Conservation (phyloP, 192 early-diverging fungal genomes). For the Coemansia sp. region DNA sequence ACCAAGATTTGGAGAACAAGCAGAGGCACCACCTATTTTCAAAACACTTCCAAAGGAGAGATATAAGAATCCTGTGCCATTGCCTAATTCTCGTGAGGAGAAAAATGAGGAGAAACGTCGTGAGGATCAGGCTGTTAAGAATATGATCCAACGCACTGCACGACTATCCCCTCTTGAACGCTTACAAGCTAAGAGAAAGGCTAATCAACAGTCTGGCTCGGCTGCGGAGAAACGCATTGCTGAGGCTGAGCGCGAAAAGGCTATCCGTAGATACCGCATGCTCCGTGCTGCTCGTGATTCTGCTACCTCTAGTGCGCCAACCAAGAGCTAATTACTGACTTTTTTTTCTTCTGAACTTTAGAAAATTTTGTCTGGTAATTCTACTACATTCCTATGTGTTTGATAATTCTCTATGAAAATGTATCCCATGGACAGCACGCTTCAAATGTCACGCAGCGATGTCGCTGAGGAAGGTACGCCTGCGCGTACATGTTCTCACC, state of each 20-base stretch:
- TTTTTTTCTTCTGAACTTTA: neutral
- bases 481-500: conserved; percentile 50
- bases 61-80: conserved; percentile 46
- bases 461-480: conserved; percentile 2
- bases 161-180: conserved; percentile 45
- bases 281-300: conserved; percentile 35
- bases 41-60: conserved; percentile 40
- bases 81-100: conserved; percentile 39
- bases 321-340: neutral
- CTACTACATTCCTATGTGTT: neutral
- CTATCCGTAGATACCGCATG: conserved; percentile 48
- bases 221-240: conserved; percentile 51
- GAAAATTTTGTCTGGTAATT: neutral
- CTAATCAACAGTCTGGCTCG: conserved; percentile 24
- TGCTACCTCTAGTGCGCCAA: neutral
- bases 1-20: conserved; percentile 50
- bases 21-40: conserved; percentile 48
- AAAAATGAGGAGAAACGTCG: conserved; percentile 16
- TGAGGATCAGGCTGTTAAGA: conserved; percentile 42
- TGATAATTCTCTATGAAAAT: conserved; percentile 16
- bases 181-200: conserved; percentile 49
- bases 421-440: conserved; percentile 50
- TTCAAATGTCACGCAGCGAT: conserved; percentile 35
- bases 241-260: conserved; percentile 45
- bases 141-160: conserved; percentile 45